These are phyloP conservation scores for Globisporangium yorkense DNA, from an alignment of 352 stramenopile species.

Conservation along the genomic window DNA sequence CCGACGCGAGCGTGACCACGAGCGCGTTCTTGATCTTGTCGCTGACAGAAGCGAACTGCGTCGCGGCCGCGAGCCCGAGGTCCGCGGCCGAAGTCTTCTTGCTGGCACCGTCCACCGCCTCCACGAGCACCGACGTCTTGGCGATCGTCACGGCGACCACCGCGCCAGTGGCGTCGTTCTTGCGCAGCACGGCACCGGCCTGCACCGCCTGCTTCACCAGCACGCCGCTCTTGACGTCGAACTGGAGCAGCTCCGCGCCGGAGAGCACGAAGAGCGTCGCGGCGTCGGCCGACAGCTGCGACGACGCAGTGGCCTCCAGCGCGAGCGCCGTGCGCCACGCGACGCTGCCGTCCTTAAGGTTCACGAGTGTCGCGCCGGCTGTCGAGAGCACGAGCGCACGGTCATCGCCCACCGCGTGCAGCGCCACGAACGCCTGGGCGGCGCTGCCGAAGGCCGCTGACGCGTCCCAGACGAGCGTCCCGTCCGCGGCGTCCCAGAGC, in stretches of 20 bases:
- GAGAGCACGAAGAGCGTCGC: conserved; percentile 45
- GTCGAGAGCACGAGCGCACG: conserved; percentile 46
- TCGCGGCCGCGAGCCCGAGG: conserved; percentile 13
- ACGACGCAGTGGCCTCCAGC: conserved; percentile 19
- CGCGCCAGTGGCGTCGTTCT: conserved; percentile 9
- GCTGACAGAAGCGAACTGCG: conserved; percentile 33
- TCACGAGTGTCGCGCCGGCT: conserved; percentile 36
- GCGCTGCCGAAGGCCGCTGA: conserved; percentile 19
- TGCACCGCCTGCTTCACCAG: conserved; percentile 6
- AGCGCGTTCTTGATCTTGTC: conserved; percentile 33
- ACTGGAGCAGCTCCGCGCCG: conserved; percentile 28
- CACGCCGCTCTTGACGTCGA: conserved; percentile 30
- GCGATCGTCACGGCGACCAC: conserved; percentile 15
- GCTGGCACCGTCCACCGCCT: conserved; percentile 7
- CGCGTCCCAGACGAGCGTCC: conserved; percentile 67
- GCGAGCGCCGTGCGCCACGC: conserved; percentile 32
- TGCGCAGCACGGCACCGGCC: conserved; percentile 11
- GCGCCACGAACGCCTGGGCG: conserved; percentile 23
- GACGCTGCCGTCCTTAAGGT: conserved; percentile 51
- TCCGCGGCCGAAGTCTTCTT: conserved; percentile 7
- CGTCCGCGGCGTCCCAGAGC: conserved; percentile 59
- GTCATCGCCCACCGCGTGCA: conserved; percentile 44
- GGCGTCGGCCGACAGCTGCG: conserved; percentile 43
- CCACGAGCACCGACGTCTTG: conserved; percentile 7
- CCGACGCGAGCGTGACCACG: conserved; percentile 41